Conservation (phyloP, 2,329 filamentous ascomycete species). For the Aureobasidium sp. region DNA sequence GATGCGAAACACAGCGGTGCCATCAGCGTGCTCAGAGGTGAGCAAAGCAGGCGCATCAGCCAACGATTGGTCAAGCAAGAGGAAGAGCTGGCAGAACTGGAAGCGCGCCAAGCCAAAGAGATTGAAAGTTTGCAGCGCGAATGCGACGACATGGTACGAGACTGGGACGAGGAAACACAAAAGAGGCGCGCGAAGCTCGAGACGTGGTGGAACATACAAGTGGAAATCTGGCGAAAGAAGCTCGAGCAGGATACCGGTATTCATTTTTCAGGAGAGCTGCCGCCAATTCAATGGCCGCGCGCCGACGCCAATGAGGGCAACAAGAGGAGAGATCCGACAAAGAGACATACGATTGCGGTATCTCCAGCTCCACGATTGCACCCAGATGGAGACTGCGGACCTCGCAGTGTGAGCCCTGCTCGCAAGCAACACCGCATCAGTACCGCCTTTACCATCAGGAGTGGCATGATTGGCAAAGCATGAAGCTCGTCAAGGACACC, state of each 20-base stretch:
- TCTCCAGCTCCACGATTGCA: background rate
- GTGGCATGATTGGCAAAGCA: slow-evolving; percentile 2
- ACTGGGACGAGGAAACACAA: slow-evolving; percentile 7
- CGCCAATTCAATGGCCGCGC: background rate
- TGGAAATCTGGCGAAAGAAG: slow-evolving; percentile 15
- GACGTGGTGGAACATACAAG: slow-evolving; percentile 15
- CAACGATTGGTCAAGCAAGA: slow-evolving; percentile 31
- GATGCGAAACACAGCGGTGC: slow-evolving; percentile 35
- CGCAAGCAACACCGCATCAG: slow-evolving; percentile 9
- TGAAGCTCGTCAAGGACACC: background rate
- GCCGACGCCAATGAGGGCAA: background rate
- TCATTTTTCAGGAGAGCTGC: background rate
- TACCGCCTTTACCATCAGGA: slow-evolving; percentile 5
- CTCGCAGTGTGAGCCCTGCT: background rate
- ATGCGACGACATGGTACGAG: background rate
- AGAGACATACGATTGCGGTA: background rate
- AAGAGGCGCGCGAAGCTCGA: slow-evolving; percentile 5
- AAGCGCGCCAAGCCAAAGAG: slow-evolving; percentile 26
- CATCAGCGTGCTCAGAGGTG: slow-evolving; percentile 38
- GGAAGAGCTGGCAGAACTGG: slow-evolving; percentile 30
- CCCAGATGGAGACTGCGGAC: background rate
- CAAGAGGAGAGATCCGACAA: background rate
- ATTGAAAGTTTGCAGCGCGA: slow-evolving; percentile 12
- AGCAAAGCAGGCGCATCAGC: slow-evolving; percentile 33
- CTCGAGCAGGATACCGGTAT: background rate